Conservation (phyloP, 768 basidiomycete species). For the Serendipita sp. region DNA sequence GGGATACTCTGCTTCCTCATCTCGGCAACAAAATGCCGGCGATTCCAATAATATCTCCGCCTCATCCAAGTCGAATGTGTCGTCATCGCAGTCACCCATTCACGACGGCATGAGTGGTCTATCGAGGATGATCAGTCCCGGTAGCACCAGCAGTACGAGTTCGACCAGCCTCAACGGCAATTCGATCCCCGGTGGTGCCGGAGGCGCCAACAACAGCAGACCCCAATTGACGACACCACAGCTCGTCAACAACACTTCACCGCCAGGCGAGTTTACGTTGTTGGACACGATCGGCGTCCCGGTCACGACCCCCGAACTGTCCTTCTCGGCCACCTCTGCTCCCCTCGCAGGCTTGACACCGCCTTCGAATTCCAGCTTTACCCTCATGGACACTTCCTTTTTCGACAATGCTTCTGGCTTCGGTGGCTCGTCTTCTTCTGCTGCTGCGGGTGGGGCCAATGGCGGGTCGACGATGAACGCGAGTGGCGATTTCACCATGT, state of each 20-base stretch:
- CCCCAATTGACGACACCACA: not conserved
- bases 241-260: not conserved
- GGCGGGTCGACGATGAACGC: not conserved
- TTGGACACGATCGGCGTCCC: slow-evolving; percentile 7
- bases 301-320: slow-evolving; percentile 8
- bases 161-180: not conserved
- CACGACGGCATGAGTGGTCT: not conserved
- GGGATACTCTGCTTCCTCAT: slow-evolving; percentile 22
- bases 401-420: not conserved
- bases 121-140: not conserved
- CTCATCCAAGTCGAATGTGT: not conserved
- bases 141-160: not conserved
- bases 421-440: too few relatives aligned
- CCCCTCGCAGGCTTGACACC: not conserved
- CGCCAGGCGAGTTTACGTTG: slow-evolving; percentile 6
- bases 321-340: not conserved
- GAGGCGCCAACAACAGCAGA: not conserved
- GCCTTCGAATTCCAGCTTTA: not conserved
- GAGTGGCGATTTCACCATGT: not conserved
- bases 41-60: not conserved
- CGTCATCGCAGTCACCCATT: not conserved
- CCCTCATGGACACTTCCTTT: not conserved
- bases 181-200: not conserved
- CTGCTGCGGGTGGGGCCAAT: too few relatives aligned
- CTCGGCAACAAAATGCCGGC: not conserved